Conservation (phyloP, 352 stramenopile genomes). For the Phytopythium cucurbitacearum region DNA sequence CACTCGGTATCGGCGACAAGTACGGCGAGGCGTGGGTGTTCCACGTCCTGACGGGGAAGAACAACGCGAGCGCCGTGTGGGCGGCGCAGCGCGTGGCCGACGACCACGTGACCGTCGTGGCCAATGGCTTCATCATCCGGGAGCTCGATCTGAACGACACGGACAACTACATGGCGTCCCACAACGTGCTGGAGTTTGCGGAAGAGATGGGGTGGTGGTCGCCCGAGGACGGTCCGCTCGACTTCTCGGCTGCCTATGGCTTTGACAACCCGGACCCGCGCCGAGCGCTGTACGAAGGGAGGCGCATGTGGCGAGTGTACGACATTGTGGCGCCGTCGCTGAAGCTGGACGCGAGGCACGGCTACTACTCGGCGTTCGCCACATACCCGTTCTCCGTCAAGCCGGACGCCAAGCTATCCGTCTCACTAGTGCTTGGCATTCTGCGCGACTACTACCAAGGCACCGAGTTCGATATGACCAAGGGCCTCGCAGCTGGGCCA, state of each 20-base stretch:
- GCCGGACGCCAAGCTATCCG: constrained; percentile 54
- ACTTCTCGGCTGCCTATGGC: constrained; percentile 72
- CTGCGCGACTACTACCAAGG: constrained; percentile 90
- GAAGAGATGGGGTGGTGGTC: constrained; percentile 84
- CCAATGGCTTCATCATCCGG: constrained; percentile 93
- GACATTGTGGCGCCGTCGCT: constrained; percentile 79
- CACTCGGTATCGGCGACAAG: constrained; percentile 84
- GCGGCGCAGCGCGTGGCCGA: constrained; percentile 90
- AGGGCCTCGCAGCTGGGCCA: constrained; percentile 81
- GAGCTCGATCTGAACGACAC: constrained; percentile 73
- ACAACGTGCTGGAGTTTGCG: constrained; percentile 85
- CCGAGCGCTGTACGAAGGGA: constrained; percentile 63
- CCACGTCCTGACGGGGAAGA: constrained; percentile 89
- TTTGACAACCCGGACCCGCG: constrained; percentile 53
- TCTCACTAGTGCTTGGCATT: constrained; percentile 74
- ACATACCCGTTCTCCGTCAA: constrained; percentile 90
- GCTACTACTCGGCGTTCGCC: constrained; percentile 56
- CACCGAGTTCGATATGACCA: constrained; percentile 85
- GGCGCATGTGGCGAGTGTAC: constrained; percentile 89
- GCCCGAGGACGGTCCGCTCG: constrained; percentile 34
- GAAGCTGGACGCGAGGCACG: constrained; percentile 56
- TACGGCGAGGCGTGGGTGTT: constrained; percentile 92
- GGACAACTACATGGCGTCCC: constrained; percentile 86
- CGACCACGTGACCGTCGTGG: constrained; percentile 86
- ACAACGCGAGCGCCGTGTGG: constrained; percentile 89